Conservation (phyloP, 148 eudicot species). For the Vaccinium myrtillus region DNA sequence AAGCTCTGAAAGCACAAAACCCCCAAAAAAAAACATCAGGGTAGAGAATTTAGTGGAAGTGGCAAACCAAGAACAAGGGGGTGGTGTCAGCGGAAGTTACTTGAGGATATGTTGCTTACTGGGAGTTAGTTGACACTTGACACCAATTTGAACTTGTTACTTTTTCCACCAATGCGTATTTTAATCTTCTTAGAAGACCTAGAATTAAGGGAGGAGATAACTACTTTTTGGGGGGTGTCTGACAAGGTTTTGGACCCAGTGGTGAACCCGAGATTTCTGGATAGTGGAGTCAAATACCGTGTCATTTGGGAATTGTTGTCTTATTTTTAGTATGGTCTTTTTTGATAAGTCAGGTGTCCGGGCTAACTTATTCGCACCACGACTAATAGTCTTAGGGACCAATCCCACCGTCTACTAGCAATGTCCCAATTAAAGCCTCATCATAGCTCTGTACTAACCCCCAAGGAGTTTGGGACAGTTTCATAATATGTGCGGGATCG, state of each 20-base stretch:
- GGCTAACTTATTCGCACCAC: too few relatives aligned
- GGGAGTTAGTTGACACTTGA: not conserved
- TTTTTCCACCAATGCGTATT: not conserved
- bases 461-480: not conserved
- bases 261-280: not conserved
- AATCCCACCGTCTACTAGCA: too few relatives aligned
- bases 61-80: not conserved
- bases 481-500: not conserved
- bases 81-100: not conserved
- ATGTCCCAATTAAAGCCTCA: too few relatives aligned
- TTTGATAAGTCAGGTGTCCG: too few relatives aligned
- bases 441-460: too few relatives aligned
- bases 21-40: not conserved
- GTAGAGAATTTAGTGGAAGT: conserved; percentile 16
- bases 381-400: too few relatives aligned
- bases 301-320: not conserved
- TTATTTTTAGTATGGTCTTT: not conserved
- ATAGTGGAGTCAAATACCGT: not conserved
- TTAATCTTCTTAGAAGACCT: not conserved
- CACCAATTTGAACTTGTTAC: not conserved
- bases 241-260: not conserved
- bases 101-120: not conserved
- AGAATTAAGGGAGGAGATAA: not conserved
- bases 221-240: not conserved
- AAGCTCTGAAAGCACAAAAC: conserved; percentile 35